Conservation (phyloP, 495 filamentous ascomycete genomes). For the Elasticomyces elasticus region DNA sequence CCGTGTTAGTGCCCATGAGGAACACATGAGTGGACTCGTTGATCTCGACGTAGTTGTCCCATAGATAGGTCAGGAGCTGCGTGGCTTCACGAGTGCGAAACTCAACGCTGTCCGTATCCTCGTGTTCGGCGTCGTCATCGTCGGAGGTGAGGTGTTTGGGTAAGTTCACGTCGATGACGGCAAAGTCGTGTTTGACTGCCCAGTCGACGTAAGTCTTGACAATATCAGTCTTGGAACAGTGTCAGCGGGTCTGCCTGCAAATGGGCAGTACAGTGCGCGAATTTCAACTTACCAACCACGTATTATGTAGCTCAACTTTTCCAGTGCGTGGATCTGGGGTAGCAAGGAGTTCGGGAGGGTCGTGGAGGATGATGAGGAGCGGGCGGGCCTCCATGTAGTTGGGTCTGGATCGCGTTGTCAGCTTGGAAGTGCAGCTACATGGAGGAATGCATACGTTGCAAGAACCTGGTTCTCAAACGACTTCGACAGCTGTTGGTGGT, state of each 20-base stretch:
- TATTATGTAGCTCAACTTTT: slow-evolving; percentile 68
- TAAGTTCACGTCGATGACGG: slow-evolving; percentile 81
- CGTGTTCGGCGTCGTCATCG: slow-evolving; percentile 12
- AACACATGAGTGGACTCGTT: slow-evolving; percentile 61
- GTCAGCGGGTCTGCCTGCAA: slow-evolving; percentile 38
- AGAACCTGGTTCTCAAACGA: slow-evolving; percentile 85
- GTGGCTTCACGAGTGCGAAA: slow-evolving; percentile 50
- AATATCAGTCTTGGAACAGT: slow-evolving; percentile 56
- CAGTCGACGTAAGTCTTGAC: slow-evolving; percentile 71
- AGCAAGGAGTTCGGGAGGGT: slow-evolving; percentile 59
- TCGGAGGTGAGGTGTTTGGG: slow-evolving; percentile 56
- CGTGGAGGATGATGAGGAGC: slow-evolving; percentile 66
- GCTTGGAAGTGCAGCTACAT: neutral
- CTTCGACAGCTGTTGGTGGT: slow-evolving; percentile 55
- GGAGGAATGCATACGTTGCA: slow-evolving; percentile 50
- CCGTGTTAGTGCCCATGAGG: slow-evolving; percentile 68
- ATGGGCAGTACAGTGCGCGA: slow-evolving; percentile 13
- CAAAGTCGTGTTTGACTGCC: slow-evolving; percentile 62
- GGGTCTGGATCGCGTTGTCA: slow-evolving; percentile 35
- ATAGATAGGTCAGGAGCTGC: slow-evolving; percentile 69
- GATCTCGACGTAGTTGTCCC: slow-evolving; percentile 92
- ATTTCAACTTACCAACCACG: slow-evolving; percentile 61
- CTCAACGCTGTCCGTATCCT: slow-evolving; percentile 37
- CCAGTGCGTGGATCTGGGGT: slow-evolving; percentile 58
- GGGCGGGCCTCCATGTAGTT: slow-evolving; percentile 45